Base-by-base conservation (phyloP, 257 asterid genomes). In the Fraxinus cuspidata region DNA sequence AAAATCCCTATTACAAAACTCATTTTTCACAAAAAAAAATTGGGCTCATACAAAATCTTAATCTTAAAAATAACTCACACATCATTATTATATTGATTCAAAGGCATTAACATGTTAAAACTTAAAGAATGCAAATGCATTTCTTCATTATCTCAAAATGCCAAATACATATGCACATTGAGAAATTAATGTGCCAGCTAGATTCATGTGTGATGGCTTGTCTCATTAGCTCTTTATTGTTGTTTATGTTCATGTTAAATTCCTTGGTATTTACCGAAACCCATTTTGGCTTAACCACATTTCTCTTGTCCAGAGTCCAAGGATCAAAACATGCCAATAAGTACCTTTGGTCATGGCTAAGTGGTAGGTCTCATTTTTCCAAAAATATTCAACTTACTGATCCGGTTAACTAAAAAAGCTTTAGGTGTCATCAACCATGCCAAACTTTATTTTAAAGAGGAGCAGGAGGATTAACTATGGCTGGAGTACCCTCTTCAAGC, bases 61-160 rank as follows among this genome's bases (percentile, higher is more conserved):
- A 25, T 67, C 37, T 16, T 67, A 53, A 51, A 58, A 67, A 4
- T 18, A 49, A 40, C 32, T 65, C 64, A 40, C 70, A 3, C 2
- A 5, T 7, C 38, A 74, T 49, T 28, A 40, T 73, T 18, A 38
- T 67, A 35, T 29, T 51, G 78, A 80, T 31, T 73, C 49, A 66
- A 35, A 77, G 56, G 47, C 19, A 63, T 72, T 76, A 65, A 29
- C 51, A 29, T 56, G 38, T 3, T 15, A 32, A 77, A 32, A 79
- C 42, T 16, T 42, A 19, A 18, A 21, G 44, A 56, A 58, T 25
- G 34, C n/a, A 64, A 29, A 67, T 47, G 58, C 8, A 47, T 40
- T 70, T 18, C 53, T 19, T 31, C 28, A 47, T 31, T 31, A 32
- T 56, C 34, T 71, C 28, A 47, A 34, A 40, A 63, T 38, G 32